Evolutionary conservation across 768 basidiomycete genomes (phyloP).

Genomic region (Pleurotus ostreatus): DNA sequence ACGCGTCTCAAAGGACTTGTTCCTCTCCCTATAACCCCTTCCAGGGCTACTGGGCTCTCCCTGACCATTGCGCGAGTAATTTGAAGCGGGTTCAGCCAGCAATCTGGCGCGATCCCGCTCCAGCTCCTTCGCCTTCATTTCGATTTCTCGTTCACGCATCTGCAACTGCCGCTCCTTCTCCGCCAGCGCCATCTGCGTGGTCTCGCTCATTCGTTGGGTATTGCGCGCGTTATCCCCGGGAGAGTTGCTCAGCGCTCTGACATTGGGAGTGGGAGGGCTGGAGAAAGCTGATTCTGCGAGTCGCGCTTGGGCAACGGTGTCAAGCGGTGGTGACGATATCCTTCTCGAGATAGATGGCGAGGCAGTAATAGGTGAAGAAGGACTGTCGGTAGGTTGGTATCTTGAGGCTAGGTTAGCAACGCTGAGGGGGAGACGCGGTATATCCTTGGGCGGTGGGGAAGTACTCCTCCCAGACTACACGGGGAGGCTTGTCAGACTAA

Average conservation of each 20-base stretch:
- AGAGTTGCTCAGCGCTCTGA: neutral
- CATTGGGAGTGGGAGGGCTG: neutral
- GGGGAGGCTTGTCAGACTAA: neutral
- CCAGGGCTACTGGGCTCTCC: slow-evolving; percentile 12
- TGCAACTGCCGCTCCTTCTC: slow-evolving; percentile 52
- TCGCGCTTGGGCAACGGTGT: slow-evolving; percentile 18
- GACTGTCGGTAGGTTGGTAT: slow-evolving; percentile 46
- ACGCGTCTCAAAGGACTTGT: slow-evolving; percentile 6
- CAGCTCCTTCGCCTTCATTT: slow-evolving; percentile 49
- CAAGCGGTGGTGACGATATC: slow-evolving; percentile 15
- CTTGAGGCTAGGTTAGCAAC: slow-evolving; percentile 62
- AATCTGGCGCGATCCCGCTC: slow-evolving; percentile 50
- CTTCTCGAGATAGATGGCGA: slow-evolving; percentile 29
- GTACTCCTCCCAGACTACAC: slow-evolving; percentile 39
- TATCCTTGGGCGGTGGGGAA: slow-evolving; percentile 55
- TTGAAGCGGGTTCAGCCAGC: slow-evolving; percentile 27
- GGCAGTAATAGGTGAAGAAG: slow-evolving; percentile 32
- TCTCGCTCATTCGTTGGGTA: slow-evolving; percentile 40
- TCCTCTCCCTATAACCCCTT: neutral
- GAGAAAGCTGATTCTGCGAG: slow-evolving; percentile 18
- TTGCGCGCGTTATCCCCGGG: slow-evolving; percentile 19
- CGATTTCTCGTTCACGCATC: slow-evolving; percentile 52
- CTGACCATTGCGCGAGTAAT: neutral
- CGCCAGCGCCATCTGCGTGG: slow-evolving; percentile 46
- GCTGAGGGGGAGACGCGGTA: slow-evolving; percentile 60